Evolutionary conservation across 192 early-diverging fungal genomes (phyloP).

Genomic region (Entomortierella lignicola): DNA sequence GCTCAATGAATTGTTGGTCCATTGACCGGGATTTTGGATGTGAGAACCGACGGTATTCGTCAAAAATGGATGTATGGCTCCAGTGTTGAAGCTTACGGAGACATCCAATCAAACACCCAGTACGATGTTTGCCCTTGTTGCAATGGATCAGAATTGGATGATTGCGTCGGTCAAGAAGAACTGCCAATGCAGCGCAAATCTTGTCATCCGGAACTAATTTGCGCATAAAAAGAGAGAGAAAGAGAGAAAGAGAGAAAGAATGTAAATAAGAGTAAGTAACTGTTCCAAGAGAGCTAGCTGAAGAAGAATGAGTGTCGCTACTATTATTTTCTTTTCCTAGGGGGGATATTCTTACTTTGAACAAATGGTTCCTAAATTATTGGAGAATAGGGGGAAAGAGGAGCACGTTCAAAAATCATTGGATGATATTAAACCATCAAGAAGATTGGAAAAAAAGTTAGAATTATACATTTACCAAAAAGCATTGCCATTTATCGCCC

Average conservation of each 20-base stretch:
- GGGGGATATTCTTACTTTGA: constrained; percentile 60
- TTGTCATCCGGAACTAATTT: constrained; percentile 69
- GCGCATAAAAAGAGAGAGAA: not conserved
- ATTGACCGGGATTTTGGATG: constrained; percentile 85
- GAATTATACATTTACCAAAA: constrained; percentile 3
- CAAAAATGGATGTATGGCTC: constrained; percentile 96
- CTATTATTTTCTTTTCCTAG: not conserved
- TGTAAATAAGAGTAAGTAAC: too few relatives aligned
- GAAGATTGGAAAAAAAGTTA: constrained; percentile 5
- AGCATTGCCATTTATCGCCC: not conserved
- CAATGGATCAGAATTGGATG: constrained; percentile 95
- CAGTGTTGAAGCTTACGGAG: constrained; percentile 95
- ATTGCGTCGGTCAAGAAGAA: constrained; percentile 73
- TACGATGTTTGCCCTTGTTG: constrained; percentile 99
- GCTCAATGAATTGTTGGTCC: constrained; percentile 90
- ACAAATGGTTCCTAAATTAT: constrained; percentile 69
- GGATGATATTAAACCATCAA: constrained; percentile 25
- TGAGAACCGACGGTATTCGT: constrained; percentile 95
- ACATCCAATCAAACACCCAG: constrained; percentile 95
- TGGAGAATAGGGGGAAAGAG: not conserved
- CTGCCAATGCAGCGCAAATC: constrained; percentile 67
- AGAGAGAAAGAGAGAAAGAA: too few relatives aligned
- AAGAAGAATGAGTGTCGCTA: not conserved
- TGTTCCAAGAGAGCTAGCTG: not conserved
- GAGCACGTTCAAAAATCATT: constrained; percentile 37